Percentiles rank a stretch among this genome's conserved stretches.
Evolutionary conservation across 306 rosid species (phyloP).

Genomic region (Trifolium repens): DNA sequence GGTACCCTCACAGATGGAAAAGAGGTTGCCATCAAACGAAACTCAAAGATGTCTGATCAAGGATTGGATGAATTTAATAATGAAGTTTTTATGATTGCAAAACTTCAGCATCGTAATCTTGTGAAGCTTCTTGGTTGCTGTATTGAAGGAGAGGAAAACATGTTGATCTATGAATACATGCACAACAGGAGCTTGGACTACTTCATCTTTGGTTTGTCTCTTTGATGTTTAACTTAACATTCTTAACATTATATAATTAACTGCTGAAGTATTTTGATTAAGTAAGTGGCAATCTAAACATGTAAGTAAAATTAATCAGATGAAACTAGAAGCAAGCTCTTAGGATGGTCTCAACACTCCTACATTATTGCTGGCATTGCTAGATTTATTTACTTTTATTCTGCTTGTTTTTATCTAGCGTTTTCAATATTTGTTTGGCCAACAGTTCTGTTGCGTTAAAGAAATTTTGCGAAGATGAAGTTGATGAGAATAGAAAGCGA

Average conservation of each 20-base stretch:
- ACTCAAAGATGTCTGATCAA: slow-evolving; percentile 35
- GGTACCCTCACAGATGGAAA: slow-evolving; percentile 37
- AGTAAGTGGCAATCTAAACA: background rate
- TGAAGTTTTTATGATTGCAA: slow-evolving; percentile 38
- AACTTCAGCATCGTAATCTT: slow-evolving; percentile 48
- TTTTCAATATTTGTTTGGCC: too few relatives aligned
- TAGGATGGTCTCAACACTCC: background rate
- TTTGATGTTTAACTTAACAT: too few relatives aligned
- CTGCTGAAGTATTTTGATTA: background rate
- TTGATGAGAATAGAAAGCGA: too few relatives aligned
- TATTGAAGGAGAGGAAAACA: slow-evolving; percentile 26
- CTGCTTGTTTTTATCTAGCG: too few relatives aligned
- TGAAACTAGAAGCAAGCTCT: slow-evolving; percentile 12
- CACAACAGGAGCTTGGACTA: slow-evolving; percentile 36
- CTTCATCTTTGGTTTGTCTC: slow-evolving; percentile 42
- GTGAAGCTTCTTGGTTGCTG: slow-evolving; percentile 47
- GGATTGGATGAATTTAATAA: slow-evolving; percentile 40
- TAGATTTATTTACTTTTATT: too few relatives aligned
- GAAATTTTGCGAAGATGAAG: too few relatives aligned
- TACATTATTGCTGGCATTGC: background rate
- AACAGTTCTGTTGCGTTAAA: too few relatives aligned
- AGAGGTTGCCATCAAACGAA: slow-evolving; percentile 44
- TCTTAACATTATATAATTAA: background rate
- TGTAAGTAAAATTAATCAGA: slow-evolving; percentile 21
- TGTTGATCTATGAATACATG: slow-evolving; percentile 44